phyloP scores from a whole-genome alignment of 164 flowering plant species.

The Magnolia kwangsiensis region DNA sequence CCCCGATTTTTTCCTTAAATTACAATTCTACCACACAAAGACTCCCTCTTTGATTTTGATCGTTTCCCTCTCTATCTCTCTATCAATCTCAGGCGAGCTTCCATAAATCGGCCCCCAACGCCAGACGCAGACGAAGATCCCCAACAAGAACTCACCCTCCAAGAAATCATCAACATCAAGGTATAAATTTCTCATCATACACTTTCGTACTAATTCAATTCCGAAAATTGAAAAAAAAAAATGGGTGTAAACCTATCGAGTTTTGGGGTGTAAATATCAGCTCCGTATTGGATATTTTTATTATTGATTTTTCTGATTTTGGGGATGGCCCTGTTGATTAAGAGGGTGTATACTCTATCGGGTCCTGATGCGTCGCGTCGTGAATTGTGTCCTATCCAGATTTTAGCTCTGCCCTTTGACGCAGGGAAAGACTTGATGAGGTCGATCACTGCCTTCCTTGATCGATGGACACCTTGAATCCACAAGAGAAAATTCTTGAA shows the following conservation, averaged over 20 bases:
- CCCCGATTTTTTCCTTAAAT: not conserved
- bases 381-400: too few relatives aligned
- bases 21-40: not conserved
- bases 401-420: too few relatives aligned
- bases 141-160: slow-evolving; percentile 56
- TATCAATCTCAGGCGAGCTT: slow-evolving; percentile 56
- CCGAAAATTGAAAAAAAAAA: not conserved
- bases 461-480: too few relatives aligned
- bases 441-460: too few relatives aligned
- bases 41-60: not conserved
- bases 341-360: too few relatives aligned
- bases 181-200: slow-evolving; percentile 19
- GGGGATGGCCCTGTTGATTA: too few relatives aligned
- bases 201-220: not conserved
- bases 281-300: too few relatives aligned
- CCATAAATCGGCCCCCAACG: slow-evolving; percentile 80
- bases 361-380: too few relatives aligned
- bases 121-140: slow-evolving; percentile 65
- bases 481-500: too few relatives aligned
- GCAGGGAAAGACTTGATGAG: too few relatives aligned
- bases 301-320: too few relatives aligned
- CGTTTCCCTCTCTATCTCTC: not conserved
- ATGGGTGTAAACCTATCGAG: not conserved
- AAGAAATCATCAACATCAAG: slow-evolving; percentile 77
- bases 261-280: not conserved